These are phyloP conservation scores for Metschnikowia picachoensis DNA, from an alignment of 805 yeast species.

Conservation along the genomic window DNA sequence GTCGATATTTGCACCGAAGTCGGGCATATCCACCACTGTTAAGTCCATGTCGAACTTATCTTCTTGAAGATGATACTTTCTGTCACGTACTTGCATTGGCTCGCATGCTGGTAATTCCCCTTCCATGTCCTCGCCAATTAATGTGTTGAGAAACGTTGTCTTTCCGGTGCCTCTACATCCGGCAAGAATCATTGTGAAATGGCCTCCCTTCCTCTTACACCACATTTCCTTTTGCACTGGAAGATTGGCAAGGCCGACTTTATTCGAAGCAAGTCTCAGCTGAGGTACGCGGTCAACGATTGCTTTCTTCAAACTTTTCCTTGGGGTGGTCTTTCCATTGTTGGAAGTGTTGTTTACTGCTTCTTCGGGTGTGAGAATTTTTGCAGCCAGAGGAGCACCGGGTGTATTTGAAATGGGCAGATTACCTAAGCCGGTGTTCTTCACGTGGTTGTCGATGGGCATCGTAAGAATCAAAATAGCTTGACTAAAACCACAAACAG, in stretches of 20 bases:
- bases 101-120: conserved; percentile 7
- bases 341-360: background rate
- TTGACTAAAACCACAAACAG: too few species aligned
- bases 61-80: conserved; percentile 52
- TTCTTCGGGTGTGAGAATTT: conserved; percentile 7
- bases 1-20: conserved; percentile 69
- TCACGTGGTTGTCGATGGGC: conserved; percentile 8
- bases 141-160: conserved; percentile 25
- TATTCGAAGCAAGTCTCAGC: conserved; percentile 15
- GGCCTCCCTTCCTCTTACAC: conserved; percentile 26
- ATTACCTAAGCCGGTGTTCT: background rate
- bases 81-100: conserved; percentile 15
- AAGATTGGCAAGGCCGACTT: conserved; percentile 19
- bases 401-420: background rate
- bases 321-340: conserved; percentile 4
- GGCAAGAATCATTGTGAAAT: conserved; percentile 37
- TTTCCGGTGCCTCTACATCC: conserved; percentile 30
- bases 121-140: conserved; percentile 19
- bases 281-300: conserved; percentile 15
- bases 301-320: conserved; percentile 10
- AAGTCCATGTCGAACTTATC: conserved; percentile 55
- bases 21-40: conserved; percentile 67
- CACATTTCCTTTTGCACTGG: conserved; percentile 29
- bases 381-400: conserved; percentile 5
- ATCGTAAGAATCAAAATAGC: background rate